A percentile compares a stretch with the other conserved stretches of the same genome.
These are phyloP conservation scores for Fusarium equiseti DNA, from an alignment of 2,329 filamentous ascomycete genomes.

Conservation along the genomic window DNA sequence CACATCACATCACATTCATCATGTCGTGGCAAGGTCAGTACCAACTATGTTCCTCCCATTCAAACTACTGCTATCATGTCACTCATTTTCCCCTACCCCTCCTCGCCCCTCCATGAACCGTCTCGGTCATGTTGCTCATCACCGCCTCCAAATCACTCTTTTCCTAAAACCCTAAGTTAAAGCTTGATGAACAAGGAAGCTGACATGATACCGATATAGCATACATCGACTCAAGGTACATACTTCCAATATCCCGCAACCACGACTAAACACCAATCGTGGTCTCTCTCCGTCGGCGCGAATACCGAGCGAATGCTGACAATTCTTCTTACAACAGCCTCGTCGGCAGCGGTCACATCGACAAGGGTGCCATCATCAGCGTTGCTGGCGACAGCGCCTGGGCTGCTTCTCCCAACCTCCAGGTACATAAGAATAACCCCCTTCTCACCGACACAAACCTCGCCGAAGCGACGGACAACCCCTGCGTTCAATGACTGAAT, in stretches of 20 bases:
- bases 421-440: constrained; percentile 71
- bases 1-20: constrained; percentile 48
- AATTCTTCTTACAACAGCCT: constrained; percentile 67
- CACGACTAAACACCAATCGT: not conserved
- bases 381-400: constrained; percentile 82
- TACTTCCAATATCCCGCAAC: constrained; percentile 6
- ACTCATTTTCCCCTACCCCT: constrained; percentile 24
- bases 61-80: constrained; percentile 10
- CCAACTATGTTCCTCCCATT: constrained; percentile 14
- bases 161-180: constrained; percentile 29
- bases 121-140: constrained; percentile 31
- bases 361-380: constrained; percentile 89
- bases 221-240: constrained; percentile 66
- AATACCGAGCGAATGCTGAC: constrained; percentile 42
- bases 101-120: constrained; percentile 34
- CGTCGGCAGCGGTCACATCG: constrained; percentile 80
- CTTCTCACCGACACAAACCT: constrained; percentile 4
- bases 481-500: constrained; percentile 3
- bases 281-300: not conserved
- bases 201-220: constrained; percentile 51
- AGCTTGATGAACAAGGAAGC: constrained; percentile 19
- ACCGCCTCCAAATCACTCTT: constrained; percentile 47
- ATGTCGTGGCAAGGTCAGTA: constrained; percentile 82
- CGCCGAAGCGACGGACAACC: constrained; percentile 1
- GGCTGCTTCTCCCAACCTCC: constrained; percentile 78